Evolutionary conservation across 805 yeast genomes (phyloP), one percentile per base, ranked within the genome.

Genomic region (Teunomyces aglyptinius): DNA sequence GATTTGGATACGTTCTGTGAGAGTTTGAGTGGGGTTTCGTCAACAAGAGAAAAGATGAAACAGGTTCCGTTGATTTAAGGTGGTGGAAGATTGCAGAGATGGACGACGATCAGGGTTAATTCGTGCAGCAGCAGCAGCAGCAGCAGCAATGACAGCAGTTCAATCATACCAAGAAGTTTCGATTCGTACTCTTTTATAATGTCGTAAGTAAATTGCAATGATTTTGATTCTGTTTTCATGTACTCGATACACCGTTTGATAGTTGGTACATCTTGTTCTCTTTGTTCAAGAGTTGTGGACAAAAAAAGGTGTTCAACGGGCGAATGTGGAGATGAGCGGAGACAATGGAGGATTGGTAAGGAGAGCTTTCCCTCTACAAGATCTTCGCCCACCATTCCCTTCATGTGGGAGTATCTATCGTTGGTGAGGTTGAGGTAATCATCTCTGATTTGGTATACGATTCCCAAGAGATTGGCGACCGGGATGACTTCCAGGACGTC

Each of bases 311-410:
- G 15, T 43, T 59, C 58, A 3, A 68, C 59, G 1, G 68, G 68
- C 7, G 58, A 52, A 12, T 49, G 45, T n/a, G 45, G 18, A 6
- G 50, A 19, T 16, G 44, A 47, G 11, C 34, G 40, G 32, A 65
- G 48, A 46, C 68, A 61, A 62, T 89, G 94, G 13, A 91, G 77
- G 2, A 91, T 81, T 0, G 97, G 97, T 51, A 88, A 86, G 0
- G 96, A 88, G 49, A 86, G 80, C 64, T 90, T 91, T 0, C 97
- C 97, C 61, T 91, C 97, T 0, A 89, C 81, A 26, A 91, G 76
- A 59, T 91, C 98, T 56, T 91, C 97, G 5, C 74, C 72, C 44
- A 89, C 81, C 51, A 78, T 78, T 2, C 75, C 75, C 2, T 96
- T 96, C 74, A 88, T 86, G 59, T 81, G 82, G 19, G 70, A 61